phyloP scores from a whole-genome alignment of 495 filamentous ascomycete species.

The Sordaria brevicollis region DNA sequence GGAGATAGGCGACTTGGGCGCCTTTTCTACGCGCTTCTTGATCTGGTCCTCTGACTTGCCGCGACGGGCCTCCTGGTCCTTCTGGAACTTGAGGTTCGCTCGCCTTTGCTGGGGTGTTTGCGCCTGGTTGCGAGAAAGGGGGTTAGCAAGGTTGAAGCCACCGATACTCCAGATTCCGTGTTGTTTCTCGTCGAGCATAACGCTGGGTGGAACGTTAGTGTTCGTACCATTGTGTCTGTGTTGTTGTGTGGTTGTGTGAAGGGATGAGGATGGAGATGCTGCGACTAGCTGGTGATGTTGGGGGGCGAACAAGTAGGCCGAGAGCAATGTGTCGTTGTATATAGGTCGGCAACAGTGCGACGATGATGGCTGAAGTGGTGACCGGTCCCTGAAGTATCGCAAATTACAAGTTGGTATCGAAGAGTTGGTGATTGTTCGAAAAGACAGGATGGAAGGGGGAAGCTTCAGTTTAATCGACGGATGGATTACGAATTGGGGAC shows the following conservation, averaged over 20 bases:
- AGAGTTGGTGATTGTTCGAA: background rate
- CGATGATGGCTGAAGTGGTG: background rate
- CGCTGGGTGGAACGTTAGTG: background rate
- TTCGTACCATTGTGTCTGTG: slow-evolving; percentile 17
- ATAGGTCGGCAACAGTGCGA: background rate
- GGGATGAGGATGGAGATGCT: background rate
- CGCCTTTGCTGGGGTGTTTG: slow-evolving; percentile 92
- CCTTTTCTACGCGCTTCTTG: slow-evolving; percentile 55
- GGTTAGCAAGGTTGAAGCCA: background rate
- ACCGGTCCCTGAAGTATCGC: background rate
- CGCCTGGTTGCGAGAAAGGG: slow-evolving; percentile 42
- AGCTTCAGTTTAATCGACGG: background rate
- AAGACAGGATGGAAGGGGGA: background rate
- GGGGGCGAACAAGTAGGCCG: background rate
- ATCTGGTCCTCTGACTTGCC: slow-evolving; percentile 65
- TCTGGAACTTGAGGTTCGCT: slow-evolving; percentile 76
- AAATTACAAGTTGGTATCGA: background rate
- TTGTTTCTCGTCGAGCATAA: background rate
- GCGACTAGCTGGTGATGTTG: background rate
- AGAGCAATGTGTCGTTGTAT: background rate
- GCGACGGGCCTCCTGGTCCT: slow-evolving; percentile 65
- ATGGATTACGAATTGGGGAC: slow-evolving; percentile 14
- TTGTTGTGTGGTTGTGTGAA: background rate
- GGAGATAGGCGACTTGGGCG: slow-evolving; percentile 69
- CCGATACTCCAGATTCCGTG: background rate